Evolutionary conservation across 1,284 basidiomycete genomes (phyloP), one percentile per base, ranked within the genome.

Genomic region (Lignosus rhinocerotis): DNA sequence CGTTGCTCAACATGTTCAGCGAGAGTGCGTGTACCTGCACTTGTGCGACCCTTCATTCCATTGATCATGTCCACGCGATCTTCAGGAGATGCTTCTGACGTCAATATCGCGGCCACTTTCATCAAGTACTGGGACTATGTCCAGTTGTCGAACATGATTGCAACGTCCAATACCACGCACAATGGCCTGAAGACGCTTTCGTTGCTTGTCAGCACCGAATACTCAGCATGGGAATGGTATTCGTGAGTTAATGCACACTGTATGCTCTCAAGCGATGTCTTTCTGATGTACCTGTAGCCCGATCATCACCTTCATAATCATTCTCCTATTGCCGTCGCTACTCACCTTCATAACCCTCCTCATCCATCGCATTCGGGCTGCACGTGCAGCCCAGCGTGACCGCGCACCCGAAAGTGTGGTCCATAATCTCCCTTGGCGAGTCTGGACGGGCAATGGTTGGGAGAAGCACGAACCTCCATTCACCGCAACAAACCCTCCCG

Each of bases 1-100:
- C 83, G n/a, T 78, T 95, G 59, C 83, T 95, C 43, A 94, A 92
- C 61, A 95, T 96, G 93, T 94, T 90, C 73, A 92, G 89, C 70
- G 90, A 90, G 73, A 87, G 89, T 90, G 64, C 53, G 81, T 71
- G 2, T 12, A n/a, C 12, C 31, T 31, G 42, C 47, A 7, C 36
- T 34, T 36, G 7, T 19, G 67, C 54, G 51, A 46, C n/a, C 56
- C 53, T 43, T 19, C 33, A 16, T 12, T 53, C 49, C 34, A 64
- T 30, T 58, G 11, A 30, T 25, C 43, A 16, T 43, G 45, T 32
- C 33, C 36, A 32, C 50, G 53, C 46, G 47, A 51, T 51, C 32
- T 53, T 52, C 70, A 92, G 89, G 81, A 67, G 89, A 91, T 69
- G 78, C 89, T 6, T 88, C 88, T 30, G 89, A 92, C 67, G 80